Conservation (phyloP, 176 grass and related monocot genomes). For the Oryza australiensis region DNA sequence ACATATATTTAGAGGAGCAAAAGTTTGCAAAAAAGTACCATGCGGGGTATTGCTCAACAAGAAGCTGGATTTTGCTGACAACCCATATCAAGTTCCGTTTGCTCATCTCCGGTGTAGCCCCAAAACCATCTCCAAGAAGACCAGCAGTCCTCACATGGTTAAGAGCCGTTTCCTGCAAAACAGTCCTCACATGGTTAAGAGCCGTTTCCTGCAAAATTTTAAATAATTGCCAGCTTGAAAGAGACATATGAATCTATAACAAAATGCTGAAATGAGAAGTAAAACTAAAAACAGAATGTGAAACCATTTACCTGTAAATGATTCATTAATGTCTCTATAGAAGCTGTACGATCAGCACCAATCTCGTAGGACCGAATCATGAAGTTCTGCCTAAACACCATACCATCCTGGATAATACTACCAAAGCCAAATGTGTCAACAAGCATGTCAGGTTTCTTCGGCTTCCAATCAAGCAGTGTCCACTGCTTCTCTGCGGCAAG, state of each 20-base stretch:
- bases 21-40: neutral
- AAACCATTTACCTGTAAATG: neutral
- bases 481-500: neutral
- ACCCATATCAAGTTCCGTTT: conserved; percentile 2
- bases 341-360: neutral
- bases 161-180: too few species aligned
- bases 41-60: neutral
- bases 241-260: neutral
- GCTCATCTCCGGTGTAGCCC: neutral
- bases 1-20: neutral
- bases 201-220: neutral
- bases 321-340: neutral
- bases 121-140: neutral
- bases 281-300: neutral
- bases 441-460: neutral
- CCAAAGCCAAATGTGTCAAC: neutral
- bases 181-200: neutral
- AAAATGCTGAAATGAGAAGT: neutral
- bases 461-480: neutral
- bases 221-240: neutral
- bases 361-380: conserved; percentile 2
- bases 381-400: neutral
- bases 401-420: neutral
- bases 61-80: neutral
- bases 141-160: neutral